Base-by-base conservation (phyloP, 768 basidiomycete species). In the Sporobolomyces phaffii region DNA sequence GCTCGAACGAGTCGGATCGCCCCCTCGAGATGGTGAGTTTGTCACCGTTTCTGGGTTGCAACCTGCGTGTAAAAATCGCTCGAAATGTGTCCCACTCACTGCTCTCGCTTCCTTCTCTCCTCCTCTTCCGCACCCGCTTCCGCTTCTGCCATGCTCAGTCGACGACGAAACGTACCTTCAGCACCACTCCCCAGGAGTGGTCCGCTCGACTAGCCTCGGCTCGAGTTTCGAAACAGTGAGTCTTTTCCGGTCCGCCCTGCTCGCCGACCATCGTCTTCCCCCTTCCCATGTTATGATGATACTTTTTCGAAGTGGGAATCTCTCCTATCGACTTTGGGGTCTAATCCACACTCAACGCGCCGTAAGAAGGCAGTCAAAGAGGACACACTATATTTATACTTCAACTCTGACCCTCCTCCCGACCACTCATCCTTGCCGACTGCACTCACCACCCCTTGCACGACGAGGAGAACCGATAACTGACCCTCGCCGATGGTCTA, bases 281-380 rank as follows among this genome's bases (percentile, higher is more conserved):
- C 41, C 17, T 47, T 34, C 44, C 26, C 50, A 36, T 33, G 49
- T 72, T 67, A 68, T 72, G 77, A 78, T 77, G 74, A 77, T 80
- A 88, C 88, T 87, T 88, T 78, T 80, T 79, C 83, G 75, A 79
- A 87, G 82, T 97, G 93, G 94, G 94, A 99, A 98, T 98, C 94
- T 98, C 94, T 92, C 94, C 87, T 91, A 90, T 57, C 34, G 52
- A 77, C 78, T 68, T 75, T 31, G 78, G 53, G 74, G 62, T 77
- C 75, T 71, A 81, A 85, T 87, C 87, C 81, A 86, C 88, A 82
- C 73, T 75, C 38, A 31, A 48, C 60, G 24, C 24, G 45, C 49
- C 31, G 34, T 34, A 45, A 60, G 49, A 51, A 52, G 29, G 57
- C 28, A 45, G 22, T 79, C 83, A 82, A 77, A 75, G 82, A 77